These are phyloP conservation scores for Aureobasidium subglaciale DNA, from an alignment of 2,329 filamentous ascomycete species.

Conservation along the genomic window DNA sequence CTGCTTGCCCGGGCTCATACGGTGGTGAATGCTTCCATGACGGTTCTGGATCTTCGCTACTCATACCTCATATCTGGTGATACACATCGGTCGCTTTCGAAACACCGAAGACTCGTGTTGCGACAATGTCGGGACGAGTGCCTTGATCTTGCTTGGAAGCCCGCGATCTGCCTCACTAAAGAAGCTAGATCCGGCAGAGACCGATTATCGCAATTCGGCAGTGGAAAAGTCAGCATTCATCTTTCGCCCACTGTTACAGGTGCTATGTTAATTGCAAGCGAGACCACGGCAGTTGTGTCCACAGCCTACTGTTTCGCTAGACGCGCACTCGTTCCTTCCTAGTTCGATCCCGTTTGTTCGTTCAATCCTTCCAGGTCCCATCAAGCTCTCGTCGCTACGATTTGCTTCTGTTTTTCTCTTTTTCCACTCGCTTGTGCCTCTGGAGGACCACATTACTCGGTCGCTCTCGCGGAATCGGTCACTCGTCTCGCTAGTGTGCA, in stretches of 20 bases:
- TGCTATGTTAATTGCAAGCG: neutral
- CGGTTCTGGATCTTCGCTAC: neutral
- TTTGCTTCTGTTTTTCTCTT: neutral
- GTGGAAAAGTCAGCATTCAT: neutral
- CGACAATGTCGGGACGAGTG: neutral
- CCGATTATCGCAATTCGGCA: neutral
- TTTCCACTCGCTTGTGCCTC: neutral
- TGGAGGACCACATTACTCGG: no score
- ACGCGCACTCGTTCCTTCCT: neutral
- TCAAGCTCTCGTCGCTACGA: no score
- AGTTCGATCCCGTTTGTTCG: neutral
- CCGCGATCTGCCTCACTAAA: neutral
- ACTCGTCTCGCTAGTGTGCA: no score
- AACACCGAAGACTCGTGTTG: neutral
- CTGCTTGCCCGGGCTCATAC: neutral
- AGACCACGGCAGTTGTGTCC: neutral
- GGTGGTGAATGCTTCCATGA: neutral
- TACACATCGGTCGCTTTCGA: neutral
- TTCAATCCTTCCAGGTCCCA: no score
- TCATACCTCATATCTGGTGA: neutral
- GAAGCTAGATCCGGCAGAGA: neutral
- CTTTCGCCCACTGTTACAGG: neutral
- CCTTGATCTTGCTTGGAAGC: neutral
- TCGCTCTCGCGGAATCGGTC: no score
- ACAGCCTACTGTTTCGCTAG: no score